These are phyloP conservation scores for Lagerstroemia speciosa DNA, from an alignment of 345 rosid genomes.

Conservation along the genomic window DNA sequence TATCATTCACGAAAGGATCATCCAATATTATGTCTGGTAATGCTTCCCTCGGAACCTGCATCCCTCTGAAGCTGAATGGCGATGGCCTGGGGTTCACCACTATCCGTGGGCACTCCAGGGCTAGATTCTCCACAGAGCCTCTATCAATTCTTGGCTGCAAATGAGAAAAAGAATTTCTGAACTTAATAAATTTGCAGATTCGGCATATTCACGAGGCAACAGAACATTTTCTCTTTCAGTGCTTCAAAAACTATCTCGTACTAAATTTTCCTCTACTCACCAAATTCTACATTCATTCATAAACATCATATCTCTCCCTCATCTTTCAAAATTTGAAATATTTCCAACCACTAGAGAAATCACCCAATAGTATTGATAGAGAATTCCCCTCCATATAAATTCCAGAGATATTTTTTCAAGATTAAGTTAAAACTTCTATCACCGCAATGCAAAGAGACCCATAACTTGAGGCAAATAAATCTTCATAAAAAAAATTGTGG, in stretches of 20 bases:
- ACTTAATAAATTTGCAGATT: not conserved
- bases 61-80: conserved; percentile 38
- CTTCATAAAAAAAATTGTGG: too few species aligned
- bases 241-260: not conserved
- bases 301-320: not conserved
- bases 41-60: conserved; percentile 57
- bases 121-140: conserved; percentile 44
- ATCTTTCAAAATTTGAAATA: not conserved
- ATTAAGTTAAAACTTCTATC: not conserved
- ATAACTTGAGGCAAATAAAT: not conserved
- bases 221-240: not conserved
- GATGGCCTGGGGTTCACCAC: conserved; percentile 74
- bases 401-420: not conserved
- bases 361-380: not conserved
- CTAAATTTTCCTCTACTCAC: not conserved
- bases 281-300: not conserved
- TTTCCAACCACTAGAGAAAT: not conserved
- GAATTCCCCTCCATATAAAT: not conserved
- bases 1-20: conserved; percentile 42
- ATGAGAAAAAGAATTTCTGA: not conserved
- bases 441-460: not conserved
- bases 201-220: not conserved
- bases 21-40: conserved; percentile 45
- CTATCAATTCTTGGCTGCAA: conserved; percentile 68
- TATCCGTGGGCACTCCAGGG: conserved; percentile 66